Base-by-base conservation (phyloP, 2,329 filamentous ascomycete genomes). In the Penicillium glabrum region DNA sequence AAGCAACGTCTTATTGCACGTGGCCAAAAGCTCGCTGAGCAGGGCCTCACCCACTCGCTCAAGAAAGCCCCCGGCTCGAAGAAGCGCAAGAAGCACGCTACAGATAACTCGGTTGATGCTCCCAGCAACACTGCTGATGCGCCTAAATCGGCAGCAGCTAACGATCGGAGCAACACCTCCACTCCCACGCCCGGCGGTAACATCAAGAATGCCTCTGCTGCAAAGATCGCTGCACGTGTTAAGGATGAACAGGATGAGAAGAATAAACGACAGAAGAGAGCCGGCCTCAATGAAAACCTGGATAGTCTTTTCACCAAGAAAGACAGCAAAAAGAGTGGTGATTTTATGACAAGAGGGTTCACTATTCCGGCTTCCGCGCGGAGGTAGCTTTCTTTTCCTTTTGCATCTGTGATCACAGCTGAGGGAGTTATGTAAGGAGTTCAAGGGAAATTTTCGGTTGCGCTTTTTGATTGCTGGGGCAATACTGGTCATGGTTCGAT, bases 121-220 rank as follows among this genome's bases (percentile, higher is more conserved):
- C 74, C 73, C 1, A 72, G 74, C 9, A 75, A 76, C 69, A 68
- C 57, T 24, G 77, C 47, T 72, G 77, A 46, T 74, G 77, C 37
- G 16, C 57, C 54, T 33, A 67, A 67, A 43, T 13, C 58, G n/a
- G 26, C 50, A 1, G 24, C 52, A 27, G 4, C 54, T 19, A 54
- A 58, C 14, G 67, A 63, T 57, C 66, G 63, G 24, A 72, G 69
- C 58, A 67, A 66, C 46, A 67, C 69, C 51, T 64, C 72, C 4
- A 78, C 70, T 0, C 63, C 71, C 21, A 72, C 72, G 1, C 61
- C 75, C 26, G 59, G 63, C 5, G 76, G 81, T 52, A 86, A 88
- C 11, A 96, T 98, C 73, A 96, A 96, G 72, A 96, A 98, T 66
- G 81, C 90, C 0, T 84, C 90, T 54, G 95, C 95, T 0, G 93